A percentile compares a stretch with the other conserved stretches of the same genome.
Conservation (phyloP, 805 yeast genomes). For the Candida takata region DNA sequence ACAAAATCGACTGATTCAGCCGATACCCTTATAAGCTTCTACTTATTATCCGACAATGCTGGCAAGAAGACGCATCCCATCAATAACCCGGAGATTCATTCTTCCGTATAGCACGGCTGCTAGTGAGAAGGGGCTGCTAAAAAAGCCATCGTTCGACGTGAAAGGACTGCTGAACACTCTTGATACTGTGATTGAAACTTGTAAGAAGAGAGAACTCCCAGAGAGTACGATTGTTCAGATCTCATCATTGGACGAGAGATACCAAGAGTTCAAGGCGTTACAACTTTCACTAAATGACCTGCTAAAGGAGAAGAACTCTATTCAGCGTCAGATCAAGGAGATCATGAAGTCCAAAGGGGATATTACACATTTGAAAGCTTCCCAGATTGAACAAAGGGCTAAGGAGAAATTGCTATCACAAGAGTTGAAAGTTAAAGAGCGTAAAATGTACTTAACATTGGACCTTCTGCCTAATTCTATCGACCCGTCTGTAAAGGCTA, state of each 20-base stretch:
- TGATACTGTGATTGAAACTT: constrained; percentile 23
- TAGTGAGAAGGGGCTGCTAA: constrained; percentile 14
- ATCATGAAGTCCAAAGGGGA: constrained; percentile 16
- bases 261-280: constrained; percentile 17
- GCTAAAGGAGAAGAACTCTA: constrained; percentile 23
- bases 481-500: constrained; percentile 37
- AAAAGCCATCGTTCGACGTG: constrained; percentile 29
- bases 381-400: constrained; percentile 10
- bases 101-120: constrained; percentile 3
- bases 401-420: constrained; percentile 19
- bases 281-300: constrained; percentile 22
- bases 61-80: neutral
- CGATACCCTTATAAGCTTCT: too few species aligned
- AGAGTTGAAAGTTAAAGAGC: constrained; percentile 25
- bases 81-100: neutral
- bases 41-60: constrained; percentile 1
- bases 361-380: constrained; percentile 10
- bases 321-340: constrained; percentile 22
- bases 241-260: constrained; percentile 23
- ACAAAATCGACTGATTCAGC: too few species aligned
- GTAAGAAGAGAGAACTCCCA: constrained; percentile 27
- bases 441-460: constrained; percentile 31
- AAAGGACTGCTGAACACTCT: constrained; percentile 25
- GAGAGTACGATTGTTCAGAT: constrained; percentile 18
- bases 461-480: constrained; percentile 59